These are phyloP conservation scores for Salix suchowensis DNA, from an alignment of 345 rosid species.

Conservation along the genomic window DNA sequence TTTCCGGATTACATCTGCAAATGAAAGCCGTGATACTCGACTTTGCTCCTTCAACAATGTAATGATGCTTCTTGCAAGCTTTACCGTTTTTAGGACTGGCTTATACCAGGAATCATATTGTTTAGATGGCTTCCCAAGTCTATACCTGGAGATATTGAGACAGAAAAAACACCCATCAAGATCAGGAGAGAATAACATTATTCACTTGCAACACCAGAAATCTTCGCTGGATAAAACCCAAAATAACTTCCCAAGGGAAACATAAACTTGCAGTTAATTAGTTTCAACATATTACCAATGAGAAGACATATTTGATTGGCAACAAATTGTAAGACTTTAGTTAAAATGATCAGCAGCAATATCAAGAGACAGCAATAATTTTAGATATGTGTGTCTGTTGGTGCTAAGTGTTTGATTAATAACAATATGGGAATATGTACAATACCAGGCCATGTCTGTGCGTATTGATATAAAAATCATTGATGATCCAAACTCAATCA, in stretches of 20 bases:
- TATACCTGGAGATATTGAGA: constrained; percentile 49
- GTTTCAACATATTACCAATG: neutral
- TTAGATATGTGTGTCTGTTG: neutral
- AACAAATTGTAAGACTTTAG: neutral
- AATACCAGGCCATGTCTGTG: constrained; percentile 81
- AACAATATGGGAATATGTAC: neutral
- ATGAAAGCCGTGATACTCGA: constrained; percentile 59
- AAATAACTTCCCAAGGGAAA: neutral
- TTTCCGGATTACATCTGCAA: constrained; percentile 44
- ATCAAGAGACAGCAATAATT: neutral
- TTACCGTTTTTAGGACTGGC: constrained; percentile 67
- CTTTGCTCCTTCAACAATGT: constrained; percentile 52
- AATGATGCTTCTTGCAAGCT: constrained; percentile 60
- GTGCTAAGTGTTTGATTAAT: neutral
- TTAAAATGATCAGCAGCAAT: neutral
- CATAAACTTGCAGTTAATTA: neutral
- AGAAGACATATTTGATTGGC: neutral
- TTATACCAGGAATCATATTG: constrained; percentile 73
- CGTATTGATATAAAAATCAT: constrained; percentile 60
- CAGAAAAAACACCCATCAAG: neutral
- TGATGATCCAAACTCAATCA: constrained; percentile 68
- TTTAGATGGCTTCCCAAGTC: constrained; percentile 81
- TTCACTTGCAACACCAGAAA: neutral
- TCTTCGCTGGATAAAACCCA: neutral
- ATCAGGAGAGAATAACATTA: neutral